phyloP scores from a whole-genome alignment of 73 alveolate genomes.

The Tetrahymena borealis region DNA sequence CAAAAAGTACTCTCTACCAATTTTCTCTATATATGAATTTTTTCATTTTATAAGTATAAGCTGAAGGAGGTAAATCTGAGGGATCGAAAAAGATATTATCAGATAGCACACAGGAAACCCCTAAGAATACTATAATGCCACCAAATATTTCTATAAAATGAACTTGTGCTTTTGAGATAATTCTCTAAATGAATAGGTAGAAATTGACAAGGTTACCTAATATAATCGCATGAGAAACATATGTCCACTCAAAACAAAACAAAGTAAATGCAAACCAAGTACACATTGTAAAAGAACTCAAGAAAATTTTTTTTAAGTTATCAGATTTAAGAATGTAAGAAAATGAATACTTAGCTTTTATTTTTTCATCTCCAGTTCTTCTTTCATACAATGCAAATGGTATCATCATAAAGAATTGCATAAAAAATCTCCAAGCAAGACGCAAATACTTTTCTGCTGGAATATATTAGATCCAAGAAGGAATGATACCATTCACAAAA shows the following conservation, averaged over 20 bases:
- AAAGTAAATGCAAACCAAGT: slow-evolving; percentile 4
- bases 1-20: slow-evolving; percentile 28
- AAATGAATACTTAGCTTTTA: background rate
- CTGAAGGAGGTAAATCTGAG: background rate
- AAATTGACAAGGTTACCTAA: slow-evolving; percentile 13
- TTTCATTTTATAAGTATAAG: background rate
- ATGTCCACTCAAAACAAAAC: slow-evolving; percentile 29
- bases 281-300: slow-evolving; percentile 10
- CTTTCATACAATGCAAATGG: slow-evolving; percentile 20
- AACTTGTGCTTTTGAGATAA: background rate
- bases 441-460: slow-evolving; percentile 35
- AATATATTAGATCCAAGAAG: slow-evolving; percentile 23
- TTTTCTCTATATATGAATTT: background rate
- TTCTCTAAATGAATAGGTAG: slow-evolving; percentile 4
- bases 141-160: slow-evolving; percentile 6
- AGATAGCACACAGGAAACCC: background rate
- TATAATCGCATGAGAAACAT: slow-evolving; percentile 19
- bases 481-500: slow-evolving; percentile 10
- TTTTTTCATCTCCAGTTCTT: slow-evolving; percentile 22
- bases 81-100: background rate
- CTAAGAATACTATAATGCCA: background rate
- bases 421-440: slow-evolving; percentile 32
- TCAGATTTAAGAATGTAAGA: background rate
- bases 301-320: slow-evolving; percentile 5
- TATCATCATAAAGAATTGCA: slow-evolving; percentile 2